Evolutionary conservation across 2,329 filamentous ascomycete genomes (phyloP).

Genomic region (Sarocladiaceae sp.): DNA sequence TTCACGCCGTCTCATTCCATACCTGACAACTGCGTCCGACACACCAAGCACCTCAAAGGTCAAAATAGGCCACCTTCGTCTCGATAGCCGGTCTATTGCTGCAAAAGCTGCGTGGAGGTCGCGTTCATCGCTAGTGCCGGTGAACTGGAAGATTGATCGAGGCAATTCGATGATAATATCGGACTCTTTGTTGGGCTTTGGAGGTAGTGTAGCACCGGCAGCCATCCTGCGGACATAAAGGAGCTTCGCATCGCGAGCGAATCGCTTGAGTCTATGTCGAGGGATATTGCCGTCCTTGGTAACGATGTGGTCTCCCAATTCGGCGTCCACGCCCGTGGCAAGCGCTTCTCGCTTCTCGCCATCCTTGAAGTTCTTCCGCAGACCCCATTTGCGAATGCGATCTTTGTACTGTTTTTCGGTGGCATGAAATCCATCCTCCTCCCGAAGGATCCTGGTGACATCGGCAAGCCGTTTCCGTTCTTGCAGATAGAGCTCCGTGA

Average conservation of each 20-base stretch:
- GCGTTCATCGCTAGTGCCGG: neutral
- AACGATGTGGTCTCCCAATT: neutral
- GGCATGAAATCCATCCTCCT: constrained; percentile 1
- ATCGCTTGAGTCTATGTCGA: neutral
- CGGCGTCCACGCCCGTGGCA: neutral
- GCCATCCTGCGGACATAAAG: neutral
- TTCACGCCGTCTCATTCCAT: neutral
- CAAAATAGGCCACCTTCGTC: neutral
- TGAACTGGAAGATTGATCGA: neutral
- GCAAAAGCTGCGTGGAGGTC: neutral
- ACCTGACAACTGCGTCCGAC: neutral
- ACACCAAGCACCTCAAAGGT: constrained; percentile 1
- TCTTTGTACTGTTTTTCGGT: constrained; percentile 9
- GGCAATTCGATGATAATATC: neutral
- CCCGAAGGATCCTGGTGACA: neutral
- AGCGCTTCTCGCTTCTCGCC: constrained; percentile 7
- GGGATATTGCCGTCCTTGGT: neutral
- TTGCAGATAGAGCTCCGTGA: constrained; percentile 1
- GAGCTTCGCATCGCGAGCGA: neutral
- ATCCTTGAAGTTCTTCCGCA: constrained; percentile 5
- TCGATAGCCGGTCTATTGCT: constrained; percentile 1
- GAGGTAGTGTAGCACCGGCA: neutral
- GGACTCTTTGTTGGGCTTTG: neutral
- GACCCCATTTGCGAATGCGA: constrained; percentile 1
- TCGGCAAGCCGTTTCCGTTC: neutral